A percentile compares a stretch with the other conserved stretches of the same genome.
phyloP scores from a whole-genome alignment of 2,329 filamentous ascomycete genomes.

The Exophiala phaeomuriformis region DNA sequence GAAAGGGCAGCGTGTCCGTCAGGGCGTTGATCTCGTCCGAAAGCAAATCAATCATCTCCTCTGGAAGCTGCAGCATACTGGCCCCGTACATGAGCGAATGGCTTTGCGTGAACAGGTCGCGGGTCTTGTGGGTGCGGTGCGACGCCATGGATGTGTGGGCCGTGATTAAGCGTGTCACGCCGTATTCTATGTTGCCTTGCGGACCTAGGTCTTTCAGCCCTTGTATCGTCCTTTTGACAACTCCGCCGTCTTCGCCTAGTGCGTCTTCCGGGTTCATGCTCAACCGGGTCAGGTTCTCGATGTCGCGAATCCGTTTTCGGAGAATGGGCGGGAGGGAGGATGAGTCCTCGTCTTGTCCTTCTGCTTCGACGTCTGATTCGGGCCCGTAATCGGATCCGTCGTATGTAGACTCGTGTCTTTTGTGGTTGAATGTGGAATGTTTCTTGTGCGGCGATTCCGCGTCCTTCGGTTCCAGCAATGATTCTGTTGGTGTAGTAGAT shows the following conservation, averaged over 20 bases:
- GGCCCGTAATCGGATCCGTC: constrained; percentile 54
- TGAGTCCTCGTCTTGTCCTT: constrained; percentile 39
- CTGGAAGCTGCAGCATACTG: constrained; percentile 39
- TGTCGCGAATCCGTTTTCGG: constrained; percentile 48
- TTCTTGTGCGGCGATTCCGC: constrained; percentile 33
- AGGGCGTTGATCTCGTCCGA: constrained; percentile 51
- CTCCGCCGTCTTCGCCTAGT: constrained; percentile 44
- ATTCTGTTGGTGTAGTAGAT: constrained; percentile 25
- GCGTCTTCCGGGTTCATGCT: constrained; percentile 25
- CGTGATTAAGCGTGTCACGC: constrained; percentile 50
- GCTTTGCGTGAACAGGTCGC: constrained; percentile 51
- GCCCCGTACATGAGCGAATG: constrained; percentile 48
- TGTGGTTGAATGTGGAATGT: constrained; percentile 29
- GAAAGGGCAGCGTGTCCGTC: constrained; percentile 45
- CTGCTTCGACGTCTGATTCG: constrained; percentile 49
- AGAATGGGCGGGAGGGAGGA: constrained; percentile 45
- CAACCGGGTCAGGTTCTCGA: constrained; percentile 49
- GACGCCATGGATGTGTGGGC: constrained; percentile 53
- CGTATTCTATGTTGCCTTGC: constrained; percentile 51
- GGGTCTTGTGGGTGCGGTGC: constrained; percentile 55
- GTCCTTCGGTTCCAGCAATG: constrained; percentile 36
- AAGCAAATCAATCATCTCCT: constrained; percentile 50
- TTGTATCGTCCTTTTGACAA: constrained; percentile 47
- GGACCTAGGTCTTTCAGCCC: constrained; percentile 48
- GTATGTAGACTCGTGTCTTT: constrained; percentile 43